Conservation (phyloP, 495 filamentous ascomycete species). For the Neurospora pannonica region DNA sequence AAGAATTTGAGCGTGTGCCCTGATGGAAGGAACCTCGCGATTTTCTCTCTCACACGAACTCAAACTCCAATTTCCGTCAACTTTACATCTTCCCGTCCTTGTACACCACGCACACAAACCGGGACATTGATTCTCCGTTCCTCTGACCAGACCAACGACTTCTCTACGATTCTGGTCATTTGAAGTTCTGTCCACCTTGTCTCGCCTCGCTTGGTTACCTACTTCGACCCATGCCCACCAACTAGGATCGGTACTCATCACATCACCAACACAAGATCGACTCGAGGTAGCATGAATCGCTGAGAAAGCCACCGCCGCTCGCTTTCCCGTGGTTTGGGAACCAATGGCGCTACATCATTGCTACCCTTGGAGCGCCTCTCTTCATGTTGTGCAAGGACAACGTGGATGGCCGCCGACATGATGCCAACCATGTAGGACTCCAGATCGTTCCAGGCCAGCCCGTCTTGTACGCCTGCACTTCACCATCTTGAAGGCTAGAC, state of each 20-base stretch:
- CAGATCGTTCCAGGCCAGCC: neutral
- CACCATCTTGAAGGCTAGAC: neutral
- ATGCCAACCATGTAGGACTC: neutral
- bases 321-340: neutral
- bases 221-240: neutral
- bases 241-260: neutral
- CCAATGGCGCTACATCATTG: neutral
- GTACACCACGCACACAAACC: neutral
- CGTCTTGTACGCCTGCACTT: neutral
- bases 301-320: neutral
- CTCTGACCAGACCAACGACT: neutral
- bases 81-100: neutral
- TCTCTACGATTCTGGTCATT: neutral
- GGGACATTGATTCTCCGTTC: neutral
- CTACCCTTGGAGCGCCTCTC: neutral
- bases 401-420: neutral
- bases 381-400: neutral
- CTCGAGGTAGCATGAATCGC: neutral
- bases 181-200: neutral
- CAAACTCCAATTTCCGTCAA: neutral
- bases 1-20: neutral
- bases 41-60: neutral
- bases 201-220: neutral
- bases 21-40: neutral
- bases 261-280: neutral